Conservation (phyloP, 2,329 filamentous ascomycete genomes). For the Fusarium phyllophilum region DNA sequence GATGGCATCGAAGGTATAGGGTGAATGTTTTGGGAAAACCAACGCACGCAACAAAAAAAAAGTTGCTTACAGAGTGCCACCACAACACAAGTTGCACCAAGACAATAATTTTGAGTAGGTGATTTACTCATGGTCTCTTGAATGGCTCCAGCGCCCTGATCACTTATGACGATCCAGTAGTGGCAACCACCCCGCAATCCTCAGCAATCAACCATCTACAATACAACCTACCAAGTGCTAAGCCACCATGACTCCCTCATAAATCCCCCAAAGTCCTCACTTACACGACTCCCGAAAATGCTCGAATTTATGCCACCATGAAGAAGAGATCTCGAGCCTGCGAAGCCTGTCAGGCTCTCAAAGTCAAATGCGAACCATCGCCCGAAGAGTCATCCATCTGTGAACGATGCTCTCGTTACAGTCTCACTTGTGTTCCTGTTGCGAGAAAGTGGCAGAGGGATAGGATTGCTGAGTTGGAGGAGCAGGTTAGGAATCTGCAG, state of each 20-base stretch:
- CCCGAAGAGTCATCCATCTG: background rate
- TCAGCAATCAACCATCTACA: background rate
- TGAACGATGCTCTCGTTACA: slow-evolving; percentile 20
- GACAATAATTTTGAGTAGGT: background rate
- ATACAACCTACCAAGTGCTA: background rate
- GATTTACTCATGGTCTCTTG: background rate
- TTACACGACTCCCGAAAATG: background rate
- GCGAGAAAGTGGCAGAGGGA: slow-evolving; percentile 29
- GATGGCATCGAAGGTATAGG: background rate
- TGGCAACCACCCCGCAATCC: slow-evolving; percentile 4
- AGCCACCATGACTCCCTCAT: slow-evolving; percentile 1
- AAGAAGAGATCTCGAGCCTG: slow-evolving; percentile 30
- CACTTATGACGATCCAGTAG: background rate
- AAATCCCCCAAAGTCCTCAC: background rate
- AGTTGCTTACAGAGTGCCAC: background rate
- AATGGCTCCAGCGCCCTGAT: background rate
- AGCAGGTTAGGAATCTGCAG: slow-evolving; percentile 20
- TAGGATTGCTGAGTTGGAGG: slow-evolving; percentile 20
- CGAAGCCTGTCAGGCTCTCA: slow-evolving; percentile 30
- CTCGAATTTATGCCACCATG: background rate
- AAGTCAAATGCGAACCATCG: slow-evolving; percentile 27
- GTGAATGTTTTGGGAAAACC: no score
- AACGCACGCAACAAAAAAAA: background rate
- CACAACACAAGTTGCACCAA: background rate
- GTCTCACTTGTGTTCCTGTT: slow-evolving; percentile 15